These are phyloP conservation scores for Phytophthora chlamydospora DNA, from an alignment of 352 stramenopile genomes.

Conservation along the genomic window DNA sequence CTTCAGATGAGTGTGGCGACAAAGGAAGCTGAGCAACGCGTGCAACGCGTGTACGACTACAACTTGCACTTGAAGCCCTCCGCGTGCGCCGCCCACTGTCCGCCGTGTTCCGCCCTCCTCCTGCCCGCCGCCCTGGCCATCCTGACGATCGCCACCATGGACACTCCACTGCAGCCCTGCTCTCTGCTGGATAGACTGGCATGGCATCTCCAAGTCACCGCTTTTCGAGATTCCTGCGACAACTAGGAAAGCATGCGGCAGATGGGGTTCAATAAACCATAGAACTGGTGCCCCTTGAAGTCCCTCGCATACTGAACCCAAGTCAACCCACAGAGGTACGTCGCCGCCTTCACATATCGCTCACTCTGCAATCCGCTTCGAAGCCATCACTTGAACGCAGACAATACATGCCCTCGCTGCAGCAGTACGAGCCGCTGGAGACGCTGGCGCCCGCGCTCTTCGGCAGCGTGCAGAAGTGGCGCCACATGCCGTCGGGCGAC, in stretches of 20 bases:
- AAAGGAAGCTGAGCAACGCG: neutral
- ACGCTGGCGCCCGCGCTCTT: conserved; percentile 76
- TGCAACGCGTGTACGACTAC: too few relatives aligned
- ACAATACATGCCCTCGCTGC: conserved; percentile 19
- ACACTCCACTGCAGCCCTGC: too few relatives aligned
- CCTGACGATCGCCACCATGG: too few relatives aligned
- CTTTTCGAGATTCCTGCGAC: neutral
- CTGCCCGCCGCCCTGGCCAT: too few relatives aligned
- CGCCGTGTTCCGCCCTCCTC: too few relatives aligned
- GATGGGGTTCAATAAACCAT: conserved; percentile 21
- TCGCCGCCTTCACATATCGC: neutral
- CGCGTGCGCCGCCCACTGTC: conserved; percentile 5
- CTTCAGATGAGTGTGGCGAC: too few relatives aligned
- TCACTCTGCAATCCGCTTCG: conserved; percentile 27
- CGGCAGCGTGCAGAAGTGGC: conserved; percentile 70
- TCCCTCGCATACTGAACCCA: conserved; percentile 30
- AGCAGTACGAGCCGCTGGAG: conserved; percentile 63
- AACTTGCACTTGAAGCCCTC: conserved; percentile 19
- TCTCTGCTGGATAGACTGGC: too few relatives aligned
- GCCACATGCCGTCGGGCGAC: conserved; percentile 53
- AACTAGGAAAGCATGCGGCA: conserved; percentile 12
- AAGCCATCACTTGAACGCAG: conserved; percentile 8
- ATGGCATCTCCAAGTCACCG: too few relatives aligned
- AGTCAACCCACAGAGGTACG: neutral
- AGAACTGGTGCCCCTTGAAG: conserved; percentile 32